These are phyloP conservation scores for Coccomyxa subellipsoidea DNA, from an alignment of 163 green algal genomes.

Conservation along the genomic window DNA sequence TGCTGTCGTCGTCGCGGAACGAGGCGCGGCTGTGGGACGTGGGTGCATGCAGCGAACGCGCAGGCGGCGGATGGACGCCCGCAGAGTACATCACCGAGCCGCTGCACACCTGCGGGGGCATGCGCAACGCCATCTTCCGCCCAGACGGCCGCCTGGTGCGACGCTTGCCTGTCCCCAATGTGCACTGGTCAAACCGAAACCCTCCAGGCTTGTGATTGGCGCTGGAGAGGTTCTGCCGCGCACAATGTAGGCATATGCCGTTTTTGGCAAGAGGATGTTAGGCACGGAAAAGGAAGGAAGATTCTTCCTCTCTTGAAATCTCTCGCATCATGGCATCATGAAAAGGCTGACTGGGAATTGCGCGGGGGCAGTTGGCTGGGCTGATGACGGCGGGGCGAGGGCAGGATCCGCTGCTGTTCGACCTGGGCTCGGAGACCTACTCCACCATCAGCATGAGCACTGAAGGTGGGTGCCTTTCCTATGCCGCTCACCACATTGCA, in stretches of 20 bases:
- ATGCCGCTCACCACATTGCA: too few relatives aligned
- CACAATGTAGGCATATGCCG: too few relatives aligned
- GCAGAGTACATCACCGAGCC: background rate
- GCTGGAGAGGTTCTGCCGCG: too few relatives aligned
- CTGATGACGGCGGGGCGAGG: background rate
- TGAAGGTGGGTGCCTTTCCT: background rate
- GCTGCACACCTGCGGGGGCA: background rate
- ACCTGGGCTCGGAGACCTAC: background rate
- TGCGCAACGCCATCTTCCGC: constrained; percentile 10
- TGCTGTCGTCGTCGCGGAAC: background rate
- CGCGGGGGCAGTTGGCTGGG: background rate
- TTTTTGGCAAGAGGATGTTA: too few relatives aligned
- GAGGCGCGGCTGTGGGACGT: background rate
- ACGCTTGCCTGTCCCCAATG: background rate
- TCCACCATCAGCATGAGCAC: background rate
- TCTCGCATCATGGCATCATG: too few relatives aligned
- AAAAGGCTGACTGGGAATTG: background rate
- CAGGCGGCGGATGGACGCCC: background rate
- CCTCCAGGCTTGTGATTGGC: too few relatives aligned
- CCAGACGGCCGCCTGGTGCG: background rate
- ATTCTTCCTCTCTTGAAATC: too few relatives aligned
- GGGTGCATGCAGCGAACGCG: background rate
- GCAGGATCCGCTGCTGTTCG: background rate
- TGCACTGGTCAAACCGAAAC: background rate
- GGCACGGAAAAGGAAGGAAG: too few relatives aligned